Evolutionary conservation across 129 eudicot species (phyloP), one percentile per base, ranked within the genome.

Genomic region (Pulicaria dysenterica): DNA sequence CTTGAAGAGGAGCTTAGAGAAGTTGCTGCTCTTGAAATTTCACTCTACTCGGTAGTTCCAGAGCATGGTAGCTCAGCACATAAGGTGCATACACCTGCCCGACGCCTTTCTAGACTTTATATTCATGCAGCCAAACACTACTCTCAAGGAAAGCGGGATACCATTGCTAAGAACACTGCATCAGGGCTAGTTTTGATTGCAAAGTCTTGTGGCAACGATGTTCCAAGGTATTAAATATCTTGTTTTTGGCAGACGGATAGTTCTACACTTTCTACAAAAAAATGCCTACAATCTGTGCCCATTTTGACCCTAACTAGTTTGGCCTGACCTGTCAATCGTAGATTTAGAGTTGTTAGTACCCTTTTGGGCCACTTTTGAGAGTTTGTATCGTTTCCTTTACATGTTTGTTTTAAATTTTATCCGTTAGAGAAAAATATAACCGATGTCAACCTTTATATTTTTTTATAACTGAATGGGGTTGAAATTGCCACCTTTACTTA

Each of bases 41-140:
- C 98, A n/a, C 84, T 94, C 3, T 94, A 94, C 64, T 87, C 97
- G 11, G 96, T 94, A 46, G 89, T 88, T 40, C 96, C 98, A 4
- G 97, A 90, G 79, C 98, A 94, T 68, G 93, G 93, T 14, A 94
- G 93, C 77, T 94, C 97, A 4, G 97, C 91, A 7, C 98, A 94
- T 81, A 94, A 94, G 89, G 93, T 90, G 77, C 98, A 94, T 75
- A 88, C 97, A 79, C 97, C 98, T 55, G 98, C 98, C 44, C 88
- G 98, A 31, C 98, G 98, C 62, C 97, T 94, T 83, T 90, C 97
- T 75, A 84, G 98, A 64, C 89, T 90, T 46, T 94, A 90, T 71
- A 79, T 94, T 17, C 95, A 90, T 80, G 96, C 98, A 61, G 92
- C 91, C 87, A 94, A 94, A 69, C 82, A 94, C 71, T 88, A 93